Percentiles rank a stretch among this genome's conserved stretches.
Evolutionary conservation across 345 rosid genomes (phyloP).

Genomic region (Dipteronia dyeriana): DNA sequence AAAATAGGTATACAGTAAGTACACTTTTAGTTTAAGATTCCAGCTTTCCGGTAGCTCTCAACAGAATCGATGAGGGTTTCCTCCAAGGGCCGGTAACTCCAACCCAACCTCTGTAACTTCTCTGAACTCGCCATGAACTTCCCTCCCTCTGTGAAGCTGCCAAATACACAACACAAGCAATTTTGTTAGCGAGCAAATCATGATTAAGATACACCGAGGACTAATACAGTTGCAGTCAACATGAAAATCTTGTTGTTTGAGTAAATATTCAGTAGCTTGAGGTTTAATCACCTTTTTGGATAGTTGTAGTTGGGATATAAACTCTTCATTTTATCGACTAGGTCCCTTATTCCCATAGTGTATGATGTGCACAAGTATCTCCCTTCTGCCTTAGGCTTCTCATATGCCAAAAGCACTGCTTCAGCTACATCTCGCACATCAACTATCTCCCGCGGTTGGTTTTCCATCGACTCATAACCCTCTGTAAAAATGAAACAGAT

Average conservation of each 20-base stretch:
- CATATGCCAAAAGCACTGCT: conserved; percentile 52
- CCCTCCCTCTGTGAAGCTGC: conserved; percentile 39
- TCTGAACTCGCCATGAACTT: conserved; percentile 37
- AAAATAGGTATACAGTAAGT: neutral
- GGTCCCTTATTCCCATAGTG: conserved; percentile 16
- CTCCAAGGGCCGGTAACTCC: conserved; percentile 55
- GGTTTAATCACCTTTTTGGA: conserved; percentile 43
- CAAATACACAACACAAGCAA: neutral
- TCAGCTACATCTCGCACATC: conserved; percentile 70
- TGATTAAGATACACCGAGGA: too few relatives aligned
- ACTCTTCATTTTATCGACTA: conserved; percentile 53
- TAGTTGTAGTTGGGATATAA: conserved; percentile 54
- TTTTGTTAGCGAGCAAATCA: neutral
- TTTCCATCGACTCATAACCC: conserved; percentile 40
- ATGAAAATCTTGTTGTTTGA: neutral
- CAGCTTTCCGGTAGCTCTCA: conserved; percentile 51
- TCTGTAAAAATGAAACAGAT: conserved; percentile 22
- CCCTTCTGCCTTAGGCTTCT: conserved; percentile 49
- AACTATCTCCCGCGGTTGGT: conserved; percentile 30
- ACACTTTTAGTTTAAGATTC: conserved; percentile 38
- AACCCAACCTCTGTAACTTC: conserved; percentile 54
- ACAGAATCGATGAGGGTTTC: conserved; percentile 62
- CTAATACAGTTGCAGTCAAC: conserved; percentile 24
- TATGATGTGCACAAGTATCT: conserved; percentile 55
- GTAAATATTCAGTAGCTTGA: neutral